Evolutionary conservation across 768 basidiomycete species (phyloP), one percentile per base, ranked within the genome.

Genomic region (Rhizopogon vesiculosus): DNA sequence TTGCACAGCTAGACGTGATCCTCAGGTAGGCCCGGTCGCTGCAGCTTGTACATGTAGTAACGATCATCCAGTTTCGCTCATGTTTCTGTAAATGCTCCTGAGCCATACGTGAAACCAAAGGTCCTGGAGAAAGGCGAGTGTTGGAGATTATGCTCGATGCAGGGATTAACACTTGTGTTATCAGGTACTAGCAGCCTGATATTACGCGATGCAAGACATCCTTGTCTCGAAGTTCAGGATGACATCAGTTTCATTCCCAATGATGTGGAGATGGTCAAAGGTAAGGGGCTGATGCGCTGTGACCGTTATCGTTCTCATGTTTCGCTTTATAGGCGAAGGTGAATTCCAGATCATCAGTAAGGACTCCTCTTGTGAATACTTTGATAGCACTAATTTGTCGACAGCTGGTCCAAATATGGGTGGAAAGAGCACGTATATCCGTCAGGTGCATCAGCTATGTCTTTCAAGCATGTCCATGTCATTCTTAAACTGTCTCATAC

Each of bases 361-460:
- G 84, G 60, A 25, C 10, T 19, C 10, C 18, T 3, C 13, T 10
- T 43, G n/a, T 10, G 8, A 19, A 1, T n/a, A 8, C 40, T 13
- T 40, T 42, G 18, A 35, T 0, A 49, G 58, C 7, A 64, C 33
- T 49, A 12, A 52, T 42, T 46, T 48, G 46, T 43, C 18, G 49
- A 5, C 55, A 91, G 90, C 96, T 19, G 97, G 97, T 5, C 97
- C 97, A 0, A 99, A 99, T 71, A 98, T 98, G 91, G 97, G 97
- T 51, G 97, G 97, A 57, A 99, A 99, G 72, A 93, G 91, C 46
- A 98, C 96, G 0, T 98, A 95, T 64, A 96, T 98, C 62, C 89
- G 93, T 45, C 91, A 94, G 74, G 90, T 87, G 51, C 45, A 62
- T 35, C 31, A 7, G 2, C 13, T 35, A 35, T 22, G 10, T 7